Percentiles rank a stretch among this genome's conserved stretches.
These are phyloP conservation scores for Eleusine indica DNA, from an alignment of 176 grass and related monocot genomes.

Conservation along the genomic window DNA sequence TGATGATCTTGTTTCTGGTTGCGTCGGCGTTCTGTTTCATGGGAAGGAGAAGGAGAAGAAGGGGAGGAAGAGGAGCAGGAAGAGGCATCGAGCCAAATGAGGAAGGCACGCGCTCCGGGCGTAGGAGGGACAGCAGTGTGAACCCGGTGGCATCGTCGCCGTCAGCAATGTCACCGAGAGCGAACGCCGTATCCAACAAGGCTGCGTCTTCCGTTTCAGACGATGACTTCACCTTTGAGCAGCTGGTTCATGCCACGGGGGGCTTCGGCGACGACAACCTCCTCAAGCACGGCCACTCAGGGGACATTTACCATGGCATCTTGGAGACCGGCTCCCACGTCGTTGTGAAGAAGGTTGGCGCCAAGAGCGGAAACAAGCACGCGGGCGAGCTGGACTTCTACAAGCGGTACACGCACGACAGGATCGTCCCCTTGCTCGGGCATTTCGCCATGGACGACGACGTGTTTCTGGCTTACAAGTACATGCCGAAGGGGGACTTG, in stretches of 20 bases:
- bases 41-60: conserved; percentile 22
- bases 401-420: conserved; percentile 39
- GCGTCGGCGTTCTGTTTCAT: conserved; percentile 43
- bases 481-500: conserved; percentile 78
- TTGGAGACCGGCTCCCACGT: conserved; percentile 71
- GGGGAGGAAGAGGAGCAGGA: neutral
- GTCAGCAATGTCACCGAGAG: conserved; percentile 25
- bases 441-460: conserved; percentile 53
- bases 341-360: conserved; percentile 65
- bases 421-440: conserved; percentile 74
- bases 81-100: conserved; percentile 39
- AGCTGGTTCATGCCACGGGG: conserved; percentile 59
- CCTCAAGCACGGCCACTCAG: conserved; percentile 73
- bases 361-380: conserved; percentile 39
- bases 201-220: neutral
- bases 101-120: conserved; percentile 28
- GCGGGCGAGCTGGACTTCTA: conserved; percentile 66
- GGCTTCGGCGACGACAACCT: conserved; percentile 61
- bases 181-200: conserved; percentile 15
- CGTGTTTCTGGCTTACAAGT: conserved; percentile 75
- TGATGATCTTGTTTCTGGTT: conserved; percentile 42
- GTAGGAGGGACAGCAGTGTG: conserved; percentile 57
- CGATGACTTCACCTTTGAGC: conserved; percentile 54
- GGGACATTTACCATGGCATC: conserved; percentile 73
- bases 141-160: conserved; percentile 54